Base-by-base conservation (phyloP, 768 basidiomycete genomes). In the Tremella yokohamensis region DNA sequence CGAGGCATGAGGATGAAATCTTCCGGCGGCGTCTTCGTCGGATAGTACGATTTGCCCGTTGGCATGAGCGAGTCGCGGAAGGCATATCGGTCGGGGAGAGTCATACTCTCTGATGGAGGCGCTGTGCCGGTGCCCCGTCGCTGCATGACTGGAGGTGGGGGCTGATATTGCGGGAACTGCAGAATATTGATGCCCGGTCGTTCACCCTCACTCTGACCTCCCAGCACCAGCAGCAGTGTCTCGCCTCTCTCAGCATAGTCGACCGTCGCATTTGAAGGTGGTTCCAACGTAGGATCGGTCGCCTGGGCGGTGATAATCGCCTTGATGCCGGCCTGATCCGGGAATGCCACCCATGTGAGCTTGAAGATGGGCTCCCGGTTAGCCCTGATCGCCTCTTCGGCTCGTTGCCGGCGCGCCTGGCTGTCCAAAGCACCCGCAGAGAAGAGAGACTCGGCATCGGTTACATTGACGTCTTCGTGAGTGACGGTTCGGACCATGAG, bases 351-450 rank as follows among this genome's bases (percentile, higher is more conserved):
- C 91, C 90, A 96, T 0, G 87, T 79, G 4, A 93, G 79, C 71
- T 88, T 91, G 81, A 88, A 90, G 34, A 96, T 83, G 3, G 91
- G 88, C 67, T 92, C 90, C 64, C 85, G 71, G 19, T 76, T 68
- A 8, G 67, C 67, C 49, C n/a, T 52, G 39, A 56, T 63, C n/a
- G 38, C 18, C 34, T 20, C 51, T 51, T 48, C 58, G 50, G 62
- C 56, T 9, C 20, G 57, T 24, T 47, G 58, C 2, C 24, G 52
- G 19, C 64, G 38, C 18, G 55, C 53, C 53, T 67, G 66, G 44
- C 51, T 65, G 37, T 74, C 68, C n/a, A 78, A 64, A 1, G 66
- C 73, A 4, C 77, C 77, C 18, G 77, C 65, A 34, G 72, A 70
- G 58, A 78, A 79, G 0, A 79, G 61, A 40, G 76, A 72, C 57